Conservation (phyloP, 352 stramenopile species). For the Nothophytophthora sp. region DNA sequence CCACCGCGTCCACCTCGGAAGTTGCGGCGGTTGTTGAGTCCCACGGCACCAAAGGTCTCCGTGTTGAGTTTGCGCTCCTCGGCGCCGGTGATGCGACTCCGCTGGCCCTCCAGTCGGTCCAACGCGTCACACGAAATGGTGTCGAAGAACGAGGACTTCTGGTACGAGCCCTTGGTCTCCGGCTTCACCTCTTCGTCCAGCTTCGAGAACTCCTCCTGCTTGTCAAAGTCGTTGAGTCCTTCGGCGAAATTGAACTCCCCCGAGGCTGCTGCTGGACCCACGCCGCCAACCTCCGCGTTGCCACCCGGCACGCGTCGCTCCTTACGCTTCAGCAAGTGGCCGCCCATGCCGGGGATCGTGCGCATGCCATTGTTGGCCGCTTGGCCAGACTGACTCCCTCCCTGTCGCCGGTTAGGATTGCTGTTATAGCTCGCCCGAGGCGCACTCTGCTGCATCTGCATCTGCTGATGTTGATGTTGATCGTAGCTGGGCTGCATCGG, state of each 20-base stretch:
- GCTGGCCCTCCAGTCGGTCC: conserved; percentile 76
- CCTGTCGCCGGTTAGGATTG: conserved; percentile 15
- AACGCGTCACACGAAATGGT: conserved; percentile 89
- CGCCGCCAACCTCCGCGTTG: conserved; percentile 5
- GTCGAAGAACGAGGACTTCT: conserved; percentile 91
- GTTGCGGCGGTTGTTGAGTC: conserved; percentile 83
- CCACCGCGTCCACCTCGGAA: conserved; percentile 64
- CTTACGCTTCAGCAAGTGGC: conserved; percentile 78
- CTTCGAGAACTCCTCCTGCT: conserved; percentile 82
- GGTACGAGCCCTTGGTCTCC: conserved; percentile 71
- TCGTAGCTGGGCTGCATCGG: conserved; percentile 5
- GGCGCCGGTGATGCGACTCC: conserved; percentile 61
- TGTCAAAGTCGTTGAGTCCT: conserved; percentile 69
- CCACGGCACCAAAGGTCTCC: conserved; percentile 87
- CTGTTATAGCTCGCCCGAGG: too few species aligned
- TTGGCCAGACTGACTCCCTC: conserved; percentile 18
- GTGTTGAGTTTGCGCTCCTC: conserved; percentile 89
- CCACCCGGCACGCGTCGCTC: conserved; percentile 61
- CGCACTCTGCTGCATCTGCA: conserved; percentile 13
- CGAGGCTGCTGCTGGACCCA: conserved; percentile 22
- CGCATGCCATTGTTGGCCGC: conserved; percentile 23
- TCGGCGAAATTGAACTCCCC: conserved; percentile 80
- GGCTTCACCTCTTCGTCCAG: conserved; percentile 34
- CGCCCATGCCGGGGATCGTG: conserved; percentile 84
- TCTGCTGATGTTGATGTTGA: conserved; percentile 11